Evolutionary conservation across 208 protist genomes (phyloP).

Genomic region (Wallacemonas sp.): DNA sequence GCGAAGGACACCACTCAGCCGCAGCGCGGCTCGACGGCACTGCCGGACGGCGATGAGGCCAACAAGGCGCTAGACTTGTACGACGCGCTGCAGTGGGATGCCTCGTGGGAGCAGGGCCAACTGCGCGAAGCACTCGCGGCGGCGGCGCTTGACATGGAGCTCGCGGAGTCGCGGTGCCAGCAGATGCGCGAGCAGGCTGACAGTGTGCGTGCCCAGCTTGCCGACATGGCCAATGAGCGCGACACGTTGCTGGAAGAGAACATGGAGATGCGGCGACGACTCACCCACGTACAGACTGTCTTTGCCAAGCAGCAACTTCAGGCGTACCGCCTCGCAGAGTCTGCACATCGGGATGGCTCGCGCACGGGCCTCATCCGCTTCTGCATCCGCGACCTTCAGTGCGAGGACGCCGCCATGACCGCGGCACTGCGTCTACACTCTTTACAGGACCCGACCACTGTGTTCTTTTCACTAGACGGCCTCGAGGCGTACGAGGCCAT

Average conservation of each 20-base stretch:
- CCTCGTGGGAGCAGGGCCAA: conserved; percentile 67
- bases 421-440: conserved; percentile 33
- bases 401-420: conserved; percentile 26
- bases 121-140: conserved; percentile 79
- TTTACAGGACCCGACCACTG: conserved; percentile 26
- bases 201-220: conserved; percentile 29
- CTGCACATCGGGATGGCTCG: background rate
- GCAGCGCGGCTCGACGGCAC: no score
- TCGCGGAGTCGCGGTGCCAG: conserved; percentile 68
- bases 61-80: conserved; percentile 55
- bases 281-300: conserved; percentile 80
- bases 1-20: no score
- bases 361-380: conserved; percentile 48
- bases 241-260: conserved; percentile 83
- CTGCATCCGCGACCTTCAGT: conserved; percentile 48
- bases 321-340: conserved; percentile 44
- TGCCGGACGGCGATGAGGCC: background rate
- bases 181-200: conserved; percentile 68
- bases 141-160: conserved; percentile 78
- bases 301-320: conserved; percentile 88
- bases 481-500: conserved; percentile 74
- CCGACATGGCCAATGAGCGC: conserved; percentile 49
- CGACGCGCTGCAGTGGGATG: conserved; percentile 75
- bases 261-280: conserved; percentile 63
- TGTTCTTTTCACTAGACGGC: conserved; percentile 80